Base-by-base conservation (phyloP, 176 grass and related monocot species). In the Triticum dicoccoides region DNA sequence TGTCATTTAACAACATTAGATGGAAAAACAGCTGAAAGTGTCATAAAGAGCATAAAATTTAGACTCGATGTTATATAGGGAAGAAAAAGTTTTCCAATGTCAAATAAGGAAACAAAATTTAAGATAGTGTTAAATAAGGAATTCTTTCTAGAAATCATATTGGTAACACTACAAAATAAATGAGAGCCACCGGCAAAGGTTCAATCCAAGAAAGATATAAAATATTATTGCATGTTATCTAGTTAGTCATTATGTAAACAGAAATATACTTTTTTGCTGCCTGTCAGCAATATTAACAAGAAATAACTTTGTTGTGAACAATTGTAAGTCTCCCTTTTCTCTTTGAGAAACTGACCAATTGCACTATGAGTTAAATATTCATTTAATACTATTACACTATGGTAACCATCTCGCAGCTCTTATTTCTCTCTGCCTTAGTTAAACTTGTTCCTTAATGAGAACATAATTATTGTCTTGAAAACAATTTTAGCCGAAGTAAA, bases 381-480 rank as follows among this genome's bases (percentile, higher is more conserved):
- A 77, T 27, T 27, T 39, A 66, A 68, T 33, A 85, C 51, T 23
- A 67, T 24, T 87, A 69, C 3, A 62, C 73, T 69, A 44, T 83
- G 44, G 21, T 88, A 32, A n/a, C 38, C 74, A 83, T 72, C 38
- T 79, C 61, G 41, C 37, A 72, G 54, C 20, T 52, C 13, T 64
- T 65, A 64, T 61, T 7, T 62, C 21, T 21, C 15, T 79, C 10
- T 2, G 21, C 49, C 83, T 39, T 15, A 79, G 44, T 63, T 68
- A 71, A 59, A 59, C 54, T 59, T 59, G 44, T 56, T 82, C 71
- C 47, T 79, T 69, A 54, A 38, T 1, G 63, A 79, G 21, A n/a
- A 29, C 65, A 61, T 64, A 84, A 58, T 32, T n/a, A 63, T 74
- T 80, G 81, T 75, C 33, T 69, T 68, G n/a, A 79, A 83, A 68